Conservation (phyloP, 2,329 filamentous ascomycete genomes). For the Lachnellula arida region DNA sequence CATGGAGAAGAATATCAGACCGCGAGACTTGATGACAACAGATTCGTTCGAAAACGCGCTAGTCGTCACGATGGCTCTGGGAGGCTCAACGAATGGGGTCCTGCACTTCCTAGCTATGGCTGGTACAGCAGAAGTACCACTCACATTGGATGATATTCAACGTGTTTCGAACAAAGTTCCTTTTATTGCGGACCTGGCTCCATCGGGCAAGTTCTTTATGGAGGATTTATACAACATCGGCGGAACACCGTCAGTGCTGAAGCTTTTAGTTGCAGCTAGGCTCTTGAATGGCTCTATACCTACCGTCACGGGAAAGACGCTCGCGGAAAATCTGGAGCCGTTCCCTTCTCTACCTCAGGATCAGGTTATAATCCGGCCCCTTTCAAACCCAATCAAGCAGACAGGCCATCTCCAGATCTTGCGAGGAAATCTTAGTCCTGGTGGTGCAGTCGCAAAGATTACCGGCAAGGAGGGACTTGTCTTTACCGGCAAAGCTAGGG, state of each 20-base stretch:
- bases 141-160: conserved; percentile 66
- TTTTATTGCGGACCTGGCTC: conserved; percentile 67
- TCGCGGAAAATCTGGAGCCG: conserved; percentile 73
- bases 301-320: conserved; percentile 79
- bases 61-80: conserved; percentile 69
- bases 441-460: conserved; percentile 90
- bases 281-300: conserved; percentile 73
- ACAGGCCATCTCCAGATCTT: conserved; percentile 88
- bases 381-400: conserved; percentile 71
- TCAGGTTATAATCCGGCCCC: conserved; percentile 76
- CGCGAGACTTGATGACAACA: conserved; percentile 64
- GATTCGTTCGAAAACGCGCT: conserved; percentile 67
- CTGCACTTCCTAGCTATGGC: conserved; percentile 71
- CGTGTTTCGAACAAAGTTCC: conserved; percentile 65
- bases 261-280: conserved; percentile 71
- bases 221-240: conserved; percentile 83
- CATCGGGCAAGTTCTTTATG: conserved; percentile 80
- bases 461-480: conserved; percentile 86
- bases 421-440: conserved; percentile 80
- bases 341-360: conserved; percentile 73
- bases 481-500: conserved; percentile 75
- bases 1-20: conserved; percentile 65
- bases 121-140: conserved; percentile 56
- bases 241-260: conserved; percentile 80
- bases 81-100: conserved; percentile 67